Evolutionary conservation across 2,329 filamentous ascomycete species (phyloP), one percentile per base, ranked within the genome.

Genomic region (Botrytis aclada): DNA sequence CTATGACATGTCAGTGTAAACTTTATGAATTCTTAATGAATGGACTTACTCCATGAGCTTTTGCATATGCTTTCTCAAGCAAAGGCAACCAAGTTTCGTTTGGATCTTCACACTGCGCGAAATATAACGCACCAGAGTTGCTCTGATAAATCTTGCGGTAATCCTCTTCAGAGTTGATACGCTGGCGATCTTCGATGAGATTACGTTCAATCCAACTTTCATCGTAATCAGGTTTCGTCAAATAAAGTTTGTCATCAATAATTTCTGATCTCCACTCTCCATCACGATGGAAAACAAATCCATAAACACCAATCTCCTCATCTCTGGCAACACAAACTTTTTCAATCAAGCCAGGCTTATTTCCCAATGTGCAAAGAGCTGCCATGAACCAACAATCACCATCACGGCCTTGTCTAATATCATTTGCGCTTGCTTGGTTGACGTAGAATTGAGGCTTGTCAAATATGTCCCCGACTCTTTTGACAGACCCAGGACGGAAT

Each of bases 351-450:
- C 85, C 73, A 12, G 65, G 63, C 76, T 83, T 83, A 78, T 86
- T 83, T 71, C 75, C 91, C 75, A 97, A 85, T 0, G 93, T 93
- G 75, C 91, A 93, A 66, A 97, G 82, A 0, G 92, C 92, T 10
- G 94, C 92, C 84, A 97, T 89, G 72, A 96, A 88, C 93, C 93
- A 97, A 81, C 94, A 97, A 79, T 97, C 93, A 2, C 93, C 93
- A 76, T 91, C 89, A 22, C 88, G 86, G 1, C 93, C 93, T 81
- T 96, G 93, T 51, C 91, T 88, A 29, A 97, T 91, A 81, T 96
- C 93, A 76, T 90, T 92, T 22, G 92, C 91, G n/a, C 73, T 72
- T 22, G 89, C 90, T 3, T 92, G 90, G 0, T 92, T 92, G 75
- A 93, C 89, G 79, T 89, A 96, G 80, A 97, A 96, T 75, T 88